Conservation (phyloP, 164 flowering plant species). For the Magnolia sinica region DNA sequence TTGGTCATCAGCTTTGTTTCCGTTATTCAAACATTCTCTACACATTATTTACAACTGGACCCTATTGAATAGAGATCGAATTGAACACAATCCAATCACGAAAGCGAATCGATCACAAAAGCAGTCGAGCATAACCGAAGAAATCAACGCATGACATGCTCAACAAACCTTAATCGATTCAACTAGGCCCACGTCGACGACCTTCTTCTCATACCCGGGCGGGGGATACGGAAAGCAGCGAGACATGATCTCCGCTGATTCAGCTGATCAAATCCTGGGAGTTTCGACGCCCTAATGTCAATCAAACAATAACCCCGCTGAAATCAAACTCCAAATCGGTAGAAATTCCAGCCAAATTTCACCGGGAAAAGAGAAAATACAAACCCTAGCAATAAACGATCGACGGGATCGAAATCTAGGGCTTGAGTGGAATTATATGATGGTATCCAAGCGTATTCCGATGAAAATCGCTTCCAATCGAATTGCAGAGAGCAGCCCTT, state of each 20-base stretch:
- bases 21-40: not conserved
- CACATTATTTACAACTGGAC: not conserved
- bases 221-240: constrained; percentile 52
- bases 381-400: no score
- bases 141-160: constrained; percentile 14
- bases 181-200: constrained; percentile 34
- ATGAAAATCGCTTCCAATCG: no score
- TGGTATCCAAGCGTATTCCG: no score
- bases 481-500: not conserved
- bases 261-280: not conserved
- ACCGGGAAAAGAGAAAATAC: not conserved
- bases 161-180: constrained; percentile 57
- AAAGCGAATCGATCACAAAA: not conserved
- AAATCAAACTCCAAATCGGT: not conserved
- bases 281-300: not conserved
- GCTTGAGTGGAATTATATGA: no score
- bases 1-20: not conserved
- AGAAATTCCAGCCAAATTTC: not conserved
- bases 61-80: not conserved
- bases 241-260: constrained; percentile 27
- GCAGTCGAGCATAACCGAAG: constrained; percentile 18
- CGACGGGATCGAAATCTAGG: no score
- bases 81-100: constrained; percentile 1
- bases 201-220: constrained; percentile 33
- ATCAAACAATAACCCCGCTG: not conserved